Evolutionary conservation across 2,329 filamentous ascomycete genomes (phyloP).

Genomic region (Zymoseptoria ardabiliae): DNA sequence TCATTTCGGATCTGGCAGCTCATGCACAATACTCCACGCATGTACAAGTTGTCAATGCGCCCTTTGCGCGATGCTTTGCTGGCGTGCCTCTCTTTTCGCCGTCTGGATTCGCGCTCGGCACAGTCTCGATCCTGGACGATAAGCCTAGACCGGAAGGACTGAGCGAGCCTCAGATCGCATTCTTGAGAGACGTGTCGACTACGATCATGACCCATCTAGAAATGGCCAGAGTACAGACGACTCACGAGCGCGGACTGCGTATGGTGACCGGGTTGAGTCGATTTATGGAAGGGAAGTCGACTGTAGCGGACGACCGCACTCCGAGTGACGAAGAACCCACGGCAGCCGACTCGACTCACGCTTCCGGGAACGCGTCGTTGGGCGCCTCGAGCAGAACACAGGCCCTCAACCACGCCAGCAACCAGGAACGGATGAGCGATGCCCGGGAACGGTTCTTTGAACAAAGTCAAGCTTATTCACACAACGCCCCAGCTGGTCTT

Average conservation of each 20-base stretch:
- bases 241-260: conserved; percentile 46
- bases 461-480: neutral
- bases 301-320: conserved; percentile 16
- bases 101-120: conserved; percentile 51
- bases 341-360: neutral
- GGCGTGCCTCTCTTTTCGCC: conserved; percentile 55
- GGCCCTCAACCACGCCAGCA: conserved; percentile 4
- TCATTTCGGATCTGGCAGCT: conserved; percentile 21
- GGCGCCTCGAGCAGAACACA: conserved; percentile 4
- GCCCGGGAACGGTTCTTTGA: neutral
- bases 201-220: conserved; percentile 57
- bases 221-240: conserved; percentile 46
- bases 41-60: conserved; percentile 21
- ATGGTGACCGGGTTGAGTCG: conserved; percentile 48
- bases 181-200: conserved; percentile 49
- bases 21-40: conserved; percentile 16
- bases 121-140: conserved; percentile 53
- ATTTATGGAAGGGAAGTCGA: conserved; percentile 32
- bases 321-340: neutral
- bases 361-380: neutral
- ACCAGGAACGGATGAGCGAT: conserved; percentile 2
- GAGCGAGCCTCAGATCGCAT: conserved; percentile 42
- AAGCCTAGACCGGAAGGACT: conserved; percentile 46
- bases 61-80: conserved; percentile 43
- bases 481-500: neutral